Evolutionary conservation across 805 yeast genomes (phyloP), one percentile per base, ranked within the genome.

Genomic region (Candida gorgasii): DNA sequence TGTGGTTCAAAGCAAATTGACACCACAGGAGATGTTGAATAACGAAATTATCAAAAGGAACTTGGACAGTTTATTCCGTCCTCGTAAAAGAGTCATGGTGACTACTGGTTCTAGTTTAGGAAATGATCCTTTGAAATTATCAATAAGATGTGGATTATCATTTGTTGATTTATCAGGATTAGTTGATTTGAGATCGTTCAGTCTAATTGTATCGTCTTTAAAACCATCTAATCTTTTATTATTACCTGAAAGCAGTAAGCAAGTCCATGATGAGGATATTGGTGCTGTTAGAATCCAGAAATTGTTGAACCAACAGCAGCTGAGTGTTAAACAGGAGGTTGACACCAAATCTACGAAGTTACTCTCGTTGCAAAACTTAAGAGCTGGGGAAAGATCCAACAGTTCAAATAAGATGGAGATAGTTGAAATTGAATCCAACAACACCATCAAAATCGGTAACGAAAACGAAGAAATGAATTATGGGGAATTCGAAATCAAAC

Each of bases 161-260:
- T 89, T 70, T 57, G 78, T 92, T 43, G 97, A 92, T 58, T 69
- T 90, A 35, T 78, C 89, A 12, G 96, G 97, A 15, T 63, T 85
- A 14, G 92, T 88, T 0, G 97, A 93, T 57, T 68, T 83, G 48
- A 74, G 97, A 48, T 92, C 99, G 0, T 65, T 88, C 43, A 74
- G 82, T 35, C 79, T 87, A 61, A 86, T 90, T 42, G 72, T 89
- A 32, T 87, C 93, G 16, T 75, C 84, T 2, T 65, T 93, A 41
- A 86, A 86, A 53, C 96, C 98, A 4, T 76, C 80, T 39, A 82
- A 82, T 50, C 69, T 90, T 36, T 65, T 92, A 8, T 59, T 85
- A 18, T 60, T 78, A 3, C 75, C 80, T 16, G 82, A 76, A 46
- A 48, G 63, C 12, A 62, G 75, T 3, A 36, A 47, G 3, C 51